A percentile compares a stretch with the other conserved stretches of the same genome.
phyloP scores from a whole-genome alignment of 495 filamentous ascomycete genomes.

The Aspergillus steynii region DNA sequence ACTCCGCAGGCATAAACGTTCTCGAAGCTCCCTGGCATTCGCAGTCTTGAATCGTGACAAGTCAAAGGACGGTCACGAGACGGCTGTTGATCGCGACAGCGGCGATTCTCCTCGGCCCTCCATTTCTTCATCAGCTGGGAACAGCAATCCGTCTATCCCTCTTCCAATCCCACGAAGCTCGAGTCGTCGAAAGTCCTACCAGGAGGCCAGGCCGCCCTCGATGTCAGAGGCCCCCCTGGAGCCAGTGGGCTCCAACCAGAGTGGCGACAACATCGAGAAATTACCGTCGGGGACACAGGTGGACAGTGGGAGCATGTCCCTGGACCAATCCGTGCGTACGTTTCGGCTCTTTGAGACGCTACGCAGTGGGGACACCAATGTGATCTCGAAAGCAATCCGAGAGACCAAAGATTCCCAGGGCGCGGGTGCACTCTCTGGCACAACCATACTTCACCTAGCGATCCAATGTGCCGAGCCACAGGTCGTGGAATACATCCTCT shows the following conservation, averaged over 20 bases:
- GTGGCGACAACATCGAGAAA: constrained; percentile 33
- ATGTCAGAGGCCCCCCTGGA: constrained; percentile 29
- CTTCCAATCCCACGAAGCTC: constrained; percentile 33
- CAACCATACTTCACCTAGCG: constrained; percentile 86
- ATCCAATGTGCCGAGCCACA: constrained; percentile 95
- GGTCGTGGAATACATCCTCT: constrained; percentile 95
- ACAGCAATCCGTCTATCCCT: constrained; percentile 22
- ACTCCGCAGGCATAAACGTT: constrained; percentile 52
- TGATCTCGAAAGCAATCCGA: constrained; percentile 84
- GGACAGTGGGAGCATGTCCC: constrained; percentile 51
- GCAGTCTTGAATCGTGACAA: constrained; percentile 54
- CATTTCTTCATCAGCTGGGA: constrained; percentile 28
- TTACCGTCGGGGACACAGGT: constrained; percentile 32
- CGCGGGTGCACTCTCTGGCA: constrained; percentile 64
- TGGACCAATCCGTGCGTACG: constrained; percentile 91
- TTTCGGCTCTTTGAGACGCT: constrained; percentile 93
- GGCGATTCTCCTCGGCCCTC: constrained; percentile 31
- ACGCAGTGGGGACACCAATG: constrained; percentile 83
- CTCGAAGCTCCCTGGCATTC: constrained; percentile 52
- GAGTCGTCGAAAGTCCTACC: constrained; percentile 32
- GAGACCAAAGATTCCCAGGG: constrained; percentile 57
- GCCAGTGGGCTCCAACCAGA: constrained; percentile 29
- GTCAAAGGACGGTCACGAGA: constrained; percentile 38
- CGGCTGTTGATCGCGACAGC: constrained; percentile 26
- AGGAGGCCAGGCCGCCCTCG: constrained; percentile 26